A percentile compares a stretch with the other conserved stretches of the same genome.
These are phyloP conservation scores for Backusella parvicylindrica DNA, from an alignment of 192 early-diverging fungal species.

Conservation along the genomic window DNA sequence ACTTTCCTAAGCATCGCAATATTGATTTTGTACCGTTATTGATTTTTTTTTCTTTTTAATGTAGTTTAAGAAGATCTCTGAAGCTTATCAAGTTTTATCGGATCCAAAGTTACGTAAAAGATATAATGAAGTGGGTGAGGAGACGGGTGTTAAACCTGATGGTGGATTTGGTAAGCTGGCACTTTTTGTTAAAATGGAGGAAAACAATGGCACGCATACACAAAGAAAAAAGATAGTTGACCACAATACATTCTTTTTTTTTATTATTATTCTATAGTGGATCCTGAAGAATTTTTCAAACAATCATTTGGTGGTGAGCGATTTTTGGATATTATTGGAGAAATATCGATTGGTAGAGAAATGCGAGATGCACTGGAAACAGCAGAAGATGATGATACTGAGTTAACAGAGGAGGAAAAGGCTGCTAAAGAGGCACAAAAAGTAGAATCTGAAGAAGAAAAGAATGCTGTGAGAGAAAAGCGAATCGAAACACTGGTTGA, in stretches of 20 bases:
- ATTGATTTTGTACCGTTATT: not conserved
- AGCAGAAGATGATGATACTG: slow-evolving; percentile 53
- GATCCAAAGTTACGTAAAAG: slow-evolving; percentile 83
- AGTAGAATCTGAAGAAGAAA: slow-evolving; percentile 57
- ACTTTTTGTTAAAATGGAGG: not conserved
- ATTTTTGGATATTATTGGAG: slow-evolving; percentile 97
- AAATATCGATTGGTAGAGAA: slow-evolving; percentile 93
- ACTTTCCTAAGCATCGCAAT: too few species aligned
- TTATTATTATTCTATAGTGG: slow-evolving; percentile 57
- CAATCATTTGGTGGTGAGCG: slow-evolving; percentile 97
- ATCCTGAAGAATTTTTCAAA: slow-evolving; percentile 93
- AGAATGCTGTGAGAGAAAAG: slow-evolving; percentile 48
- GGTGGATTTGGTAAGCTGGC: slow-evolving; percentile 58
- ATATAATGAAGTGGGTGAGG: slow-evolving; percentile 86
- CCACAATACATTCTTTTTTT: too few species aligned
- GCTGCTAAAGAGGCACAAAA: slow-evolving; percentile 55
- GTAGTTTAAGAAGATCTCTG: slow-evolving; percentile 92
- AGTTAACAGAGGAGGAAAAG: slow-evolving; percentile 49
- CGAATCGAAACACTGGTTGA: slow-evolving; percentile 71
- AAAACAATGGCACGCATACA: too few species aligned
- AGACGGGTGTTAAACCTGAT: slow-evolving; percentile 54
- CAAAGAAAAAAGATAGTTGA: too few species aligned
- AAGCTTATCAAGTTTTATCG: slow-evolving; percentile 95
- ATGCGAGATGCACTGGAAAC: slow-evolving; percentile 77
- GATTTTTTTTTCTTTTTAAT: too few species aligned